phyloP scores from a whole-genome alignment of 2,329 filamentous ascomycete genomes.

The Aspergillus fischeri region DNA sequence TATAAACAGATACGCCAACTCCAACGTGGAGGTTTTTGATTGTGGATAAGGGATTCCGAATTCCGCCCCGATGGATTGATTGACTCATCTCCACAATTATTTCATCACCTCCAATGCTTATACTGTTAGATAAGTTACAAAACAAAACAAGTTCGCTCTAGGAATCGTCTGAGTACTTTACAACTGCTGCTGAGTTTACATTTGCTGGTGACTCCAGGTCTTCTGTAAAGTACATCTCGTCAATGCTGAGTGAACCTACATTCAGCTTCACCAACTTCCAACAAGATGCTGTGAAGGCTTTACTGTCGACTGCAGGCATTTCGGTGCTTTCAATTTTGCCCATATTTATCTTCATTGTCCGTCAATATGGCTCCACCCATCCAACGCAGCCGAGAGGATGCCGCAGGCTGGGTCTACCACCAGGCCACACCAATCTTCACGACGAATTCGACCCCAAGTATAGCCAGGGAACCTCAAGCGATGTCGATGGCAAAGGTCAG shows the following conservation, averaged over 20 bases:
- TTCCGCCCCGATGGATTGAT: background rate
- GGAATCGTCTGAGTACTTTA: background rate
- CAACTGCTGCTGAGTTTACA: background rate
- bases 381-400: conserved; percentile 43
- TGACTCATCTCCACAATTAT: background rate
- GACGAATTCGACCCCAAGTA: conserved; percentile 56
- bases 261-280: background rate
- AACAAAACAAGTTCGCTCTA: background rate
- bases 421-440: conserved; percentile 48
- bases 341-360: conserved; percentile 4
- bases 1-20: background rate
- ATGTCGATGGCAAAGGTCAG: conserved; percentile 29
- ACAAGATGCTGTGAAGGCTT: conserved; percentile 3
- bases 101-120: background rate
- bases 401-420: conserved; percentile 47
- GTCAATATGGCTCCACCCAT: conserved; percentile 1
- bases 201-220: background rate
- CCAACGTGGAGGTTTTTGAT: background rate
- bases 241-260: background rate
- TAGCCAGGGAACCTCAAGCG: conserved; percentile 30
- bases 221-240: background rate
- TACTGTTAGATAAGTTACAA: background rate
- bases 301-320: background rate
- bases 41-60: background rate
- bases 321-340: conserved; percentile 6